A percentile compares a stretch with the other conserved stretches of the same genome.
phyloP scores from a whole-genome alignment of 2,329 filamentous ascomycete genomes.

The Fusarium subglutinans region DNA sequence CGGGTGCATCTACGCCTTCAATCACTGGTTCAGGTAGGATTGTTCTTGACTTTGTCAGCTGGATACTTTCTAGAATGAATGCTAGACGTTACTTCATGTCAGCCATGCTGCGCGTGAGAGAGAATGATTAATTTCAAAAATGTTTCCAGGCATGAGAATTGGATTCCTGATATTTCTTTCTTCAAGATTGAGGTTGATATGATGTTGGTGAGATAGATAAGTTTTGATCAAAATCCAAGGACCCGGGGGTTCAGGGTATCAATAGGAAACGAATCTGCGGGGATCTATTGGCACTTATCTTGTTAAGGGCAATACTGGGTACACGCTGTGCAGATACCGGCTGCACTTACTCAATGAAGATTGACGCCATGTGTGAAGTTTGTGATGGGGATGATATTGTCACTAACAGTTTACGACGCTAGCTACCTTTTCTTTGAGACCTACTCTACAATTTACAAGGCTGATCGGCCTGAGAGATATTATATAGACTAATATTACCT shows the following conservation, averaged over 20 bases:
- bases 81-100: background rate
- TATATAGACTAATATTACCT: fast-evolving
- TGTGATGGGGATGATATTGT: fast-evolving
- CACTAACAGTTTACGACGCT: background rate
- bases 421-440: background rate
- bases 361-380: background rate
- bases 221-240: background rate
- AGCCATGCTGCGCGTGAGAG: background rate
- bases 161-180: background rate
- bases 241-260: background rate
- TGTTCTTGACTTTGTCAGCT: background rate
- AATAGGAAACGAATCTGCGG: background rate
- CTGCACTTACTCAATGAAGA: background rate
- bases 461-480: fast-evolving
- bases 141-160: fast-evolving
- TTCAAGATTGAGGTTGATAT: too few relatives aligned
- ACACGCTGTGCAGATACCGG: background rate
- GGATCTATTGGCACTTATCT: conserved; percentile 8
- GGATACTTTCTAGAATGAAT: too few relatives aligned
- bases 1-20: background rate
- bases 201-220: too few relatives aligned
- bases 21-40: background rate
- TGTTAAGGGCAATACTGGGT: background rate
- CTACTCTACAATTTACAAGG: fast-evolving
- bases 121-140: fast-evolving